phyloP scores from a whole-genome alignment of 345 rosid genomes.

The Zanthoxylum bungeanum region DNA sequence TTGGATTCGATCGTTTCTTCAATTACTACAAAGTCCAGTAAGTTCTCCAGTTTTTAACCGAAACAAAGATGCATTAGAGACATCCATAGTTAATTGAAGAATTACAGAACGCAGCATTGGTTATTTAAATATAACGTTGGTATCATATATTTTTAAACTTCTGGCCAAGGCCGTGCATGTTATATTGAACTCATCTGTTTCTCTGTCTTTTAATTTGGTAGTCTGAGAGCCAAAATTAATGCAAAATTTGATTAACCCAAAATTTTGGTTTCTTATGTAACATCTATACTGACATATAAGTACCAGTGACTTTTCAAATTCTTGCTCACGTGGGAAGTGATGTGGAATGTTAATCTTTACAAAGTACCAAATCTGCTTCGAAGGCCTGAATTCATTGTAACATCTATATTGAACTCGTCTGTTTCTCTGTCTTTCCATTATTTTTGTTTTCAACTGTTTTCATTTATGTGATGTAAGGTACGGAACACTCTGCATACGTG shows the following conservation, averaged over 20 bases:
- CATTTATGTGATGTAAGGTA: slow-evolving; percentile 44
- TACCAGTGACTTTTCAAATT: not conserved
- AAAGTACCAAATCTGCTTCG: not conserved
- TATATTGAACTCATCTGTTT: not conserved
- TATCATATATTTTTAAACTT: not conserved
- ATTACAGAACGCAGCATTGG: not conserved
- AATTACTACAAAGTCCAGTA: slow-evolving; percentile 96
- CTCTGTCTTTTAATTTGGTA: not conserved
- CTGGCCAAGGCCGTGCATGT: not conserved
- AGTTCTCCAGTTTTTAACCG: slow-evolving; percentile 17
- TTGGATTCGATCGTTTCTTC: slow-evolving; percentile 83
- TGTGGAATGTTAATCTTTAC: not conserved
- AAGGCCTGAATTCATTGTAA: not conserved
- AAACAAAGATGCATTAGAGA: not conserved
- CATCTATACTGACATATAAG: not conserved
- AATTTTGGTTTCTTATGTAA: not conserved
- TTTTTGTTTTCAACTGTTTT: not conserved
- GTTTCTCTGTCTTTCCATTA: not conserved
- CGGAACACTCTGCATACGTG: slow-evolving; percentile 88
- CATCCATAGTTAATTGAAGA: not conserved
- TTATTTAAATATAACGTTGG: not conserved
- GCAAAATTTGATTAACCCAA: not conserved
- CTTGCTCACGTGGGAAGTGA: not conserved
- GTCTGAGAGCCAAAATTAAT: not conserved
- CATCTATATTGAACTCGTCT: no score